Evolutionary conservation across 2,329 filamentous ascomycete genomes (phyloP).

Genomic region (Arthrobotrys pseudoclavata): DNA sequence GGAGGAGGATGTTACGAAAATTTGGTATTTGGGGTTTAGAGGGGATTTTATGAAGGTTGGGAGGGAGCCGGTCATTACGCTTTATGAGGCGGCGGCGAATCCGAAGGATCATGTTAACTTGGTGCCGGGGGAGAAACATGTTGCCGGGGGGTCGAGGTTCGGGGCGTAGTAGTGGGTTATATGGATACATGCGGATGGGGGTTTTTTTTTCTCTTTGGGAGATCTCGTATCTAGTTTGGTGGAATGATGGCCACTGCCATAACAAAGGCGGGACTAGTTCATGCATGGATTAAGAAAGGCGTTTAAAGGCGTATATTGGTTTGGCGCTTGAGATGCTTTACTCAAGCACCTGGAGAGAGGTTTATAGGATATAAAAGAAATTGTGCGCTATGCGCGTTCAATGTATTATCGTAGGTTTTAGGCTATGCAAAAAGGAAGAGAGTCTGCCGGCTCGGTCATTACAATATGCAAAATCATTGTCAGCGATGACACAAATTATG

Average conservation of each 20-base stretch:
- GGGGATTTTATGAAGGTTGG: slow-evolving; percentile 92
- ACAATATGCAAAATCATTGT: slow-evolving; percentile 3
- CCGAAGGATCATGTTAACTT: slow-evolving; percentile 81
- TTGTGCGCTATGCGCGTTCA: not conserved
- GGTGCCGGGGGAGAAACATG: slow-evolving; percentile 61
- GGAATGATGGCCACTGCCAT: too few relatives aligned
- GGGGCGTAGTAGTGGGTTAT: slow-evolving; percentile 25
- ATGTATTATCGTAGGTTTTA: slow-evolving; percentile 10
- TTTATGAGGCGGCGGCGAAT: slow-evolving; percentile 95
- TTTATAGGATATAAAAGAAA: not conserved
- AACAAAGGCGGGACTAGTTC: too few relatives aligned
- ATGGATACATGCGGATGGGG: not conserved
- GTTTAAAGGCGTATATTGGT: not conserved
- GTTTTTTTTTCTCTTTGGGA: too few relatives aligned
- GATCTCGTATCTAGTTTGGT: too few relatives aligned
- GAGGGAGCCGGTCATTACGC: slow-evolving; percentile 83
- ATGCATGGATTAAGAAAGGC: not conserved
- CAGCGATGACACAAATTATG: slow-evolving; percentile 10
- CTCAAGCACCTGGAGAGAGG: not conserved
- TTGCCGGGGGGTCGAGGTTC: slow-evolving; percentile 37
- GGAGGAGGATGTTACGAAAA: slow-evolving; percentile 81
- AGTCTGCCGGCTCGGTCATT: not conserved
- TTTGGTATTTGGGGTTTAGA: slow-evolving; percentile 91
- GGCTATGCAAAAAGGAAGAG: too few relatives aligned
- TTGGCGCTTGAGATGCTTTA: not conserved